Percentiles rank a stretch among this genome's conserved stretches.
Conservation (phyloP, 2,329 filamentous ascomycete species). For the Lachnellula willkommii region DNA sequence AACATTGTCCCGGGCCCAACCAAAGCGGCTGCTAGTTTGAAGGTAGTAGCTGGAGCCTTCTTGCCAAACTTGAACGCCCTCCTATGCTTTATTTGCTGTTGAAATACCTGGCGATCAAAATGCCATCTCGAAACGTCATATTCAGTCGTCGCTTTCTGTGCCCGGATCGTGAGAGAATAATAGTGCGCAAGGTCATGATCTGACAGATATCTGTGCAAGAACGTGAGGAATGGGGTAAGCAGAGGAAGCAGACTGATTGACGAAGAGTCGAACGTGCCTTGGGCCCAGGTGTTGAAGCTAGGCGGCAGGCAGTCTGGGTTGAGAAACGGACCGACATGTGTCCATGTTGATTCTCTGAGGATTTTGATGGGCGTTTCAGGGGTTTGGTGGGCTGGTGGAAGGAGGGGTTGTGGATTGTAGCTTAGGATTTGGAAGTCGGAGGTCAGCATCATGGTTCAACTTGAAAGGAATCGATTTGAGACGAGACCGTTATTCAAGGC, state of each 20-base stretch:
- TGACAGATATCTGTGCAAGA: slow-evolving; percentile 1
- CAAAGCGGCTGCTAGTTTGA: slow-evolving; percentile 4
- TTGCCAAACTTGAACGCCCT: background rate
- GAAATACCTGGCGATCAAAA: slow-evolving; percentile 4
- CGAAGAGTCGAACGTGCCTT: background rate
- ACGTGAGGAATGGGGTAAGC: slow-evolving; percentile 1
- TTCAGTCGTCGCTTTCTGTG: slow-evolving; percentile 3
- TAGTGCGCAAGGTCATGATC: slow-evolving; percentile 4
- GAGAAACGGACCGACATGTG: slow-evolving; percentile 1
- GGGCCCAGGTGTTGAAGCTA: slow-evolving; percentile 1
- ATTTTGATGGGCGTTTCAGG: too few species aligned
- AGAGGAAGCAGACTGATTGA: background rate
- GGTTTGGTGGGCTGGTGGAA: too few species aligned
- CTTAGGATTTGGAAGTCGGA: too few species aligned
- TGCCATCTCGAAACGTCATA: slow-evolving; percentile 10
- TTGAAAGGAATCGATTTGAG: too few species aligned
- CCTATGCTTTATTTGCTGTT: background rate
- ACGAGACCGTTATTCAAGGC: too few species aligned
- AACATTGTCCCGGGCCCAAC: slow-evolving; percentile 7
- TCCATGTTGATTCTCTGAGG: slow-evolving; percentile 1
- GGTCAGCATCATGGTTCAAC: too few species aligned
- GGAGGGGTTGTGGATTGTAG: too few species aligned
- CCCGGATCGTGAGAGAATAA: slow-evolving; percentile 5
- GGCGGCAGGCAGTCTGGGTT: background rate
- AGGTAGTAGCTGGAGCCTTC: background rate